Percentiles rank a stretch among this genome's conserved stretches.
phyloP scores from a whole-genome alignment of 371 early-diverging fungal species.

The Furculomyces boomerangus region DNA sequence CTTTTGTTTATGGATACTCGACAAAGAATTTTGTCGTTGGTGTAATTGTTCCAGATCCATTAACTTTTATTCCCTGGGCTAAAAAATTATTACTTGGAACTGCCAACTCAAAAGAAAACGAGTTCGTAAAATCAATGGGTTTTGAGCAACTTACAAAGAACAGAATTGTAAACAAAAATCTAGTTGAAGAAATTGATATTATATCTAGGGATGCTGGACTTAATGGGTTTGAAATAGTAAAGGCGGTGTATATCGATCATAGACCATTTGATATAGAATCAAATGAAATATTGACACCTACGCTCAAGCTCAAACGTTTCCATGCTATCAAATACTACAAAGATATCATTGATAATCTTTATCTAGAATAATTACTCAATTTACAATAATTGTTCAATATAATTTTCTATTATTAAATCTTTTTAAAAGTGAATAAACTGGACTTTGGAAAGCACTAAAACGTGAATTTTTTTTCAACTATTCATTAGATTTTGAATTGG shows the following conservation, averaged over 20 bases:
- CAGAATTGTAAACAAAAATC: neutral
- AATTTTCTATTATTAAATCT: too few species aligned
- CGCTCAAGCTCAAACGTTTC: constrained; percentile 62
- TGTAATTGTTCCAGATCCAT: constrained; percentile 60
- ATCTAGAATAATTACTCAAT: too few species aligned
- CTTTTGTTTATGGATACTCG: constrained; percentile 80
- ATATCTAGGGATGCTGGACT: neutral
- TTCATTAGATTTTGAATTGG: too few species aligned
- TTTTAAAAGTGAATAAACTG: too few species aligned
- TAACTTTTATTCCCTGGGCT: constrained; percentile 23
- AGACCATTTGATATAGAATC: constrained; percentile 64
- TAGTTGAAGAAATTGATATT: neutral
- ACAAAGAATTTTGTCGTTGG: constrained; percentile 57
- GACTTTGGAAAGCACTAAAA: too few species aligned
- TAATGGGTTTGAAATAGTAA: constrained; percentile 50
- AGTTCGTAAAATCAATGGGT: constrained; percentile 8
- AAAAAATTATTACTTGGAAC: constrained; percentile 11
- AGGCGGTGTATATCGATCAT: constrained; percentile 43
- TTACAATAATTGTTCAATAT: too few species aligned
- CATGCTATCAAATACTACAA: constrained; percentile 46
- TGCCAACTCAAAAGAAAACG: too few species aligned
- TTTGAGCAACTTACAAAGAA: constrained; percentile 25
- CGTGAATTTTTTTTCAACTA: too few species aligned
- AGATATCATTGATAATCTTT: constrained; percentile 40
- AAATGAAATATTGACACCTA: constrained; percentile 61